Percentiles rank a stretch among this genome's conserved stretches.
These are phyloP conservation scores for Fusarium vanettenii DNA, from an alignment of 2,329 filamentous ascomycete genomes.

Conservation along the genomic window DNA sequence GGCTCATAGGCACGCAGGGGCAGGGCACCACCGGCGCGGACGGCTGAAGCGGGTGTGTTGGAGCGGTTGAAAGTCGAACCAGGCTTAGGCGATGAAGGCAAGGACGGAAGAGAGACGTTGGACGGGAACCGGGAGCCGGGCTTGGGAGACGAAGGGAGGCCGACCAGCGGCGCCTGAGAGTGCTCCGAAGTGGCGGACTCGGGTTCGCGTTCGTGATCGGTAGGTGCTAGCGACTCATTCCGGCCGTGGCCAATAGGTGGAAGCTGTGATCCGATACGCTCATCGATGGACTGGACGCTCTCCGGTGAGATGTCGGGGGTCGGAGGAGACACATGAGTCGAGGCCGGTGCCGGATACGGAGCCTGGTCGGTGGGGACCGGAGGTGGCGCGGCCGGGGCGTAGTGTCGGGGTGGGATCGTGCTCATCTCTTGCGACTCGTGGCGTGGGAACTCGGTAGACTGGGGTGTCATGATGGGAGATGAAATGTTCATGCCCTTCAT, in stretches of 20 bases:
- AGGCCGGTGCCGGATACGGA: conserved; percentile 47
- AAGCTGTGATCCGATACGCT: conserved; percentile 61
- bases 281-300: conserved; percentile 63
- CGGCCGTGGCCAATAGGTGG: conserved; percentile 49
- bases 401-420: conserved; percentile 67
- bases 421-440: conserved; percentile 67
- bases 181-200: conserved; percentile 64
- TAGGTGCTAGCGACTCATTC: conserved; percentile 51
- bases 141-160: conserved; percentile 60
- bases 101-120: conserved; percentile 50
- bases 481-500: conserved; percentile 68
- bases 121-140: conserved; percentile 46
- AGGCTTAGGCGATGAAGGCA: conserved; percentile 63
- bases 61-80: conserved; percentile 61
- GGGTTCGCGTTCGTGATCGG: conserved; percentile 60
- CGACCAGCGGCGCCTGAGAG: conserved; percentile 63
- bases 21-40: conserved; percentile 67
- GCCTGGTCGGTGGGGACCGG: conserved; percentile 63
- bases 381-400: conserved; percentile 67
- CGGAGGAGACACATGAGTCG: conserved; percentile 38
- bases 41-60: conserved; percentile 61
- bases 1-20: conserved; percentile 73
- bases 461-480: conserved; percentile 73
- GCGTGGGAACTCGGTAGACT: conserved; percentile 69
- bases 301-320: conserved; percentile 54